Percentiles rank a stretch among this genome's conserved stretches.
phyloP scores from a whole-genome alignment of 129 eudicot genomes.

The Lonicera japonica region DNA sequence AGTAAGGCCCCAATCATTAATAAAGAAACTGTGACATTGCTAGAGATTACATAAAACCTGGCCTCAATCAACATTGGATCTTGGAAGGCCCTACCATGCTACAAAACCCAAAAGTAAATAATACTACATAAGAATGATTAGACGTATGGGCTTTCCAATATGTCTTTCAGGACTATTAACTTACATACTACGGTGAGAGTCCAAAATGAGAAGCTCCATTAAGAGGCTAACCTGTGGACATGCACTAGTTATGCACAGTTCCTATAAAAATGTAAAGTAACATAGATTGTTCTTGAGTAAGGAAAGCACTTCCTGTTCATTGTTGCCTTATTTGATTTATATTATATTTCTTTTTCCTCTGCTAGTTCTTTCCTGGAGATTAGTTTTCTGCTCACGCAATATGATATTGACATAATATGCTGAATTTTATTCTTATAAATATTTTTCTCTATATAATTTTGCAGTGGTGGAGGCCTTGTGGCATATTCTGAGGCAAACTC shows the following conservation, averaged over 20 bases:
- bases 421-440: neutral
- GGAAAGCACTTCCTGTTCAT: neutral
- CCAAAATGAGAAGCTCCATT: neutral
- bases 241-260: neutral
- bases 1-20: no score
- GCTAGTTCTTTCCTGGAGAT: neutral
- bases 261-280: no score
- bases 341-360: neutral
- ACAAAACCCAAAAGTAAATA: no score
- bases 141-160: no score
- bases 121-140: no score
- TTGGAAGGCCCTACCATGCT: no score
- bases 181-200: neutral
- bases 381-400: constrained; percentile 10
- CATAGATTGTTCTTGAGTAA: neutral
- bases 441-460: constrained; percentile 4
- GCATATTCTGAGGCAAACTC: constrained; percentile 63
- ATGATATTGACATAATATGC: constrained; percentile 4
- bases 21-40: no score
- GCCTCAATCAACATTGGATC: no score
- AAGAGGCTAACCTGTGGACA: neutral
- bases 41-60: no score
- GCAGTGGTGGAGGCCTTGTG: constrained; percentile 79
- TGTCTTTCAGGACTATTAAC: neutral
- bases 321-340: neutral